Evolutionary conservation across 192 early-diverging fungal genomes (phyloP).

Genomic region (Borealophlyctis nickersoniae): DNA sequence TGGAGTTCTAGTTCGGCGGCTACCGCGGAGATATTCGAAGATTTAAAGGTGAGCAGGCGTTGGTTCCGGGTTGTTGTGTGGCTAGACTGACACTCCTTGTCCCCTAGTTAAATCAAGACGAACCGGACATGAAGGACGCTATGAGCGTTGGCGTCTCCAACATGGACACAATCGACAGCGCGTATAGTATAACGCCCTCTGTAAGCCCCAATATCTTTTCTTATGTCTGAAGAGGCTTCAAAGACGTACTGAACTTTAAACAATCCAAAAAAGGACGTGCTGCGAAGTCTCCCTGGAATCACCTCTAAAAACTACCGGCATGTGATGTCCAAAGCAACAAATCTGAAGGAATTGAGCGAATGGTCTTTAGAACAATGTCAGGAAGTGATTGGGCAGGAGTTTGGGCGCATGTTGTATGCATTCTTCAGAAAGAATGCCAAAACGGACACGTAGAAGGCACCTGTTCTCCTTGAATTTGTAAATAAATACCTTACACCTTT

Average conservation of each 20-base stretch:
- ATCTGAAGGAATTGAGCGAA: conserved; percentile 61
- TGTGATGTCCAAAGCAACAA: conserved; percentile 66
- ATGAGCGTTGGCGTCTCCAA: conserved; percentile 68
- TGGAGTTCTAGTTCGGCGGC: conserved; percentile 85
- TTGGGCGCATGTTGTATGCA: conserved; percentile 55
- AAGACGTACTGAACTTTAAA: not conserved
- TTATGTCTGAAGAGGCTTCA: conserved; percentile 1
- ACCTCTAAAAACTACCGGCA: conserved; percentile 73
- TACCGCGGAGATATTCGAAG: conserved; percentile 85
- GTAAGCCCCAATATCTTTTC: conserved; percentile 25
- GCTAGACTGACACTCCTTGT: too few relatives aligned
- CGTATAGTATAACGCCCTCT: conserved; percentile 67
- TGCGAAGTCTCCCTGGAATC: conserved; percentile 85
- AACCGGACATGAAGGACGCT: conserved; percentile 71
- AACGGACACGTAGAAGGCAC: conserved; percentile 7
- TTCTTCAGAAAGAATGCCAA: conserved; percentile 52
- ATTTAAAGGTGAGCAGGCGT: conserved; percentile 79
- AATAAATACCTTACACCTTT: too few relatives aligned
- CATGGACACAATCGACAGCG: conserved; percentile 58
- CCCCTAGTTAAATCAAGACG: conserved; percentile 69
- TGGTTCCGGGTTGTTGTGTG: too few relatives aligned
- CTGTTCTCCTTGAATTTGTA: too few relatives aligned
- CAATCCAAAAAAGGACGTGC: conserved; percentile 49
- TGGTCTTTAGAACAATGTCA: conserved; percentile 44
- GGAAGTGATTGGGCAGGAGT: conserved; percentile 60